phyloP scores from a whole-genome alignment of 306 rosid species.

The Trichosanthes cucumerina region DNA sequence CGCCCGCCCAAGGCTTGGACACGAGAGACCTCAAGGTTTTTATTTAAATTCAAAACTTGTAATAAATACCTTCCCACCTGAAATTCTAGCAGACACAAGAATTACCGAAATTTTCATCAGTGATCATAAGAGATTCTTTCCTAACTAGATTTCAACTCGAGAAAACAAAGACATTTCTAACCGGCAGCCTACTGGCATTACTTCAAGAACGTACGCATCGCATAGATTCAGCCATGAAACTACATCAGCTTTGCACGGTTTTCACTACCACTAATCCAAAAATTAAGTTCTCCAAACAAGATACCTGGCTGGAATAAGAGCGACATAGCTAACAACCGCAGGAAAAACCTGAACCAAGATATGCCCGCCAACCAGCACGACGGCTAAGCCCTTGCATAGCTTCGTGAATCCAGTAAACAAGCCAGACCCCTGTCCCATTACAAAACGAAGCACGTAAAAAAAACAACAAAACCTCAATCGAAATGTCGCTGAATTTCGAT shows the following conservation, averaged over 20 bases:
- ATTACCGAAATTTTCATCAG: neutral
- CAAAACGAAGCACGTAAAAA: too few species aligned
- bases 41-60: neutral
- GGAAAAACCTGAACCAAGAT: conserved; percentile 57
- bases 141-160: neutral
- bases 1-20: too few species aligned
- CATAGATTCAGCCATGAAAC: neutral
- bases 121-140: neutral
- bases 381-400: conserved; percentile 71
- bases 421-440: conserved; percentile 33
- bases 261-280: neutral
- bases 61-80: neutral
- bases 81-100: neutral
- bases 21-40: too few species aligned
- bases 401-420: conserved; percentile 58
- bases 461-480: neutral
- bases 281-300: neutral
- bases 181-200: neutral
- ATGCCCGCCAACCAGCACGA: conserved; percentile 56
- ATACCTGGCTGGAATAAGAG: conserved; percentile 89
- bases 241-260: neutral
- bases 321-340: conserved; percentile 42
- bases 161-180: neutral
- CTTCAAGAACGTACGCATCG: neutral
- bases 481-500: neutral